phyloP scores from a whole-genome alignment of 2,329 filamentous ascomycete genomes.

The Colletotrichum aenigma region DNA sequence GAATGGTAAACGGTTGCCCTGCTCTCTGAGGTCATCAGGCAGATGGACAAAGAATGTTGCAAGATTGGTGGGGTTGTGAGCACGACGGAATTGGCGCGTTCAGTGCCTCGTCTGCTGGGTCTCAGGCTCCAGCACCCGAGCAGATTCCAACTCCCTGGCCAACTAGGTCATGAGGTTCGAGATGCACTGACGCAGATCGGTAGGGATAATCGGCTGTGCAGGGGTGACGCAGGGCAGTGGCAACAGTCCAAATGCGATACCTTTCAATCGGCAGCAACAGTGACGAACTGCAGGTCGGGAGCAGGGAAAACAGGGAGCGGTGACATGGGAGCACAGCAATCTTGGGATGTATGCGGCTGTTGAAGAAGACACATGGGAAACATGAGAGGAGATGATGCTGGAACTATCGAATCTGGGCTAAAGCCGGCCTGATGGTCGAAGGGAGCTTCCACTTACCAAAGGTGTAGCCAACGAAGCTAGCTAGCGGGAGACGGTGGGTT shows the following conservation, averaged over 20 bases:
- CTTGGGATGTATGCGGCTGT: neutral
- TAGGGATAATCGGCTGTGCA: neutral
- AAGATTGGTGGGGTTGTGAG: slow-evolving; percentile 15
- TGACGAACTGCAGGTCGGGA: neutral
- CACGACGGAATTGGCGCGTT: neutral
- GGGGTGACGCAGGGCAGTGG: neutral
- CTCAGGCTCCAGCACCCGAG: neutral
- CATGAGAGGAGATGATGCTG: neutral
- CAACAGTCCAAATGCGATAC: neutral
- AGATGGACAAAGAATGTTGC: slow-evolving; percentile 18
- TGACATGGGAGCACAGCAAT: neutral
- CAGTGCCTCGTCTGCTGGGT: neutral
- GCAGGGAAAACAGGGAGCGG: neutral
- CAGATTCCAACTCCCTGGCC: neutral
- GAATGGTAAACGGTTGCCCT: slow-evolving; percentile 8
- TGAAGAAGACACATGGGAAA: neutral
- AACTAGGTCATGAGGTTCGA: neutral
- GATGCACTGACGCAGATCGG: neutral
- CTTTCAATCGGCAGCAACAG: neutral
- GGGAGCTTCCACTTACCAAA: slow-evolving; percentile 5
- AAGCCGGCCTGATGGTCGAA: neutral
- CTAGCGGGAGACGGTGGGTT: slow-evolving; percentile 4
- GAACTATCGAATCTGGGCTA: neutral
- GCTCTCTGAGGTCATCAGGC: neutral
- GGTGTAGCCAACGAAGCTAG: neutral